A percentile compares a stretch with the other conserved stretches of the same genome.
These are phyloP conservation scores for Aureobasidium melanogenum DNA, from an alignment of 2,329 filamentous ascomycete genomes.

Conservation along the genomic window DNA sequence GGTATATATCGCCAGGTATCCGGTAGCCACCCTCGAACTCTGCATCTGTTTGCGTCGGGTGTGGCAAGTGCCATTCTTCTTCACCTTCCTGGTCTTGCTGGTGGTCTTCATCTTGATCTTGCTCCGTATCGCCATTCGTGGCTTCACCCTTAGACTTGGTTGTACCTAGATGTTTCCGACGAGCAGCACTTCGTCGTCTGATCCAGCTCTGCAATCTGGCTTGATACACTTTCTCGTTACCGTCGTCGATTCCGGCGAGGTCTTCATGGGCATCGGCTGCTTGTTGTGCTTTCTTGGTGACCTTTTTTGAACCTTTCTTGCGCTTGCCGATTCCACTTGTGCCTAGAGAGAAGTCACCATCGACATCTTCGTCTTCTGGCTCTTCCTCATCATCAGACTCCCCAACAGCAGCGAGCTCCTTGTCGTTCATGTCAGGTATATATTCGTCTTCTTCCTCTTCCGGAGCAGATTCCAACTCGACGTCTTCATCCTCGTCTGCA, in stretches of 20 bases:
- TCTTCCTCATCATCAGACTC: constrained; percentile 29
- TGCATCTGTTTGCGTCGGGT: constrained; percentile 72
- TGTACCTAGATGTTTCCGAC: constrained; percentile 28
- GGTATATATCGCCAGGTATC: constrained; percentile 86
- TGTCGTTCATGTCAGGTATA: constrained; percentile 32
- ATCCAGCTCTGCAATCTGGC: constrained; percentile 69
- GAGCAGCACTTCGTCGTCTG: constrained; percentile 50
- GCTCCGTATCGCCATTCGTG: constrained; percentile 22
- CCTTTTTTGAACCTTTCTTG: constrained; percentile 26
- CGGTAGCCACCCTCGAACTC: constrained; percentile 65
- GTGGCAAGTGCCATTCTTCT: constrained; percentile 75
- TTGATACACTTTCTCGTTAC: constrained; percentile 75
- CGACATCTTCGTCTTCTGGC: constrained; percentile 29
- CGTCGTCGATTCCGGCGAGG: constrained; percentile 68
- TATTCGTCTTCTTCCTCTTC: constrained; percentile 35
- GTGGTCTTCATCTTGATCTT: constrained; percentile 24
- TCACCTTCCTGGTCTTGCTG: constrained; percentile 27
- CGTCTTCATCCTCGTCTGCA: constrained; percentile 16
- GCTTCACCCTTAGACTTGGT: constrained; percentile 9
- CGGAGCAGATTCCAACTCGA: constrained; percentile 16
- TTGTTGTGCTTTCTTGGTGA: constrained; percentile 19
- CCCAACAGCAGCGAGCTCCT: constrained; percentile 28
- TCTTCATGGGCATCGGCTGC: constrained; percentile 37
- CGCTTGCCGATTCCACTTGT: constrained; percentile 30
- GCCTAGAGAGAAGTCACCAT: constrained; percentile 26